Evolutionary conservation across 1,284 basidiomycete genomes (phyloP).

Genomic region (Boletus semigastroideus): DNA sequence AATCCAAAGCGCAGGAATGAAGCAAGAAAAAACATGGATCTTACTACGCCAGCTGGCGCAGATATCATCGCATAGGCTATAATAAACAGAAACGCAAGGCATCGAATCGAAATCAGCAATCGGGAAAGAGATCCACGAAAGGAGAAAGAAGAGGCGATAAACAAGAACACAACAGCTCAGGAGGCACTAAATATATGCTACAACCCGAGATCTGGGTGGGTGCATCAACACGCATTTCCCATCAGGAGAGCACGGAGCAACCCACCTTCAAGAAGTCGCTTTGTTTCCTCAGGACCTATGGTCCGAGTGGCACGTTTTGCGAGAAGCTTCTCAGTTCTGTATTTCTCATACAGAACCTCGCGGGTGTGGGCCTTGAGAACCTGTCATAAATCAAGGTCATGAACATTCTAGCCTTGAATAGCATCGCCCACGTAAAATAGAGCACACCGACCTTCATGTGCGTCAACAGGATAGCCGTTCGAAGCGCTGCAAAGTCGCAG

Average conservation of each 20-base stretch:
- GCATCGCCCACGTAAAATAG: conserved; percentile 12
- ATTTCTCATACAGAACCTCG: conserved; percentile 82
- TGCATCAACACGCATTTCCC: conserved; percentile 23
- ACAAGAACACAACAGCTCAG: conserved; percentile 22
- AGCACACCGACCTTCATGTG: conserved; percentile 66
- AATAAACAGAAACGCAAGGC: conserved; percentile 3
- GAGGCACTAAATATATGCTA: conserved; percentile 31
- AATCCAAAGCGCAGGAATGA: conserved; percentile 19
- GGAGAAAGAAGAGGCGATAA: conserved; percentile 18
- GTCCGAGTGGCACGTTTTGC: conserved; percentile 75
- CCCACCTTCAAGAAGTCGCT: conserved; percentile 69
- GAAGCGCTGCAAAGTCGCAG: conserved; percentile 79
- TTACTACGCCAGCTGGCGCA: conserved; percentile 12
- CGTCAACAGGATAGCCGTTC: conserved; percentile 75
- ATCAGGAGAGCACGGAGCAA: conserved; percentile 19
- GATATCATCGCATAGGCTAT: conserved; percentile 18
- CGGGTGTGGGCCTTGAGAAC: conserved; percentile 75
- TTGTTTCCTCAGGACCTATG: conserved; percentile 70
- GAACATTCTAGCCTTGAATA: conserved; percentile 15
- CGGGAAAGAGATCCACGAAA: conserved; percentile 11
- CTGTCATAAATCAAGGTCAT: conserved; percentile 38
- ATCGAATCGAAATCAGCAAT: conserved; percentile 5
- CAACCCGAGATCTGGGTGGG: conserved; percentile 39
- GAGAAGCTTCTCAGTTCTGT: conserved; percentile 80
- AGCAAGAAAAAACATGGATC: conserved; percentile 25